Evolutionary conservation across 2,329 filamentous ascomycete genomes (phyloP).

Genomic region (Sphaceloma murrayae): DNA sequence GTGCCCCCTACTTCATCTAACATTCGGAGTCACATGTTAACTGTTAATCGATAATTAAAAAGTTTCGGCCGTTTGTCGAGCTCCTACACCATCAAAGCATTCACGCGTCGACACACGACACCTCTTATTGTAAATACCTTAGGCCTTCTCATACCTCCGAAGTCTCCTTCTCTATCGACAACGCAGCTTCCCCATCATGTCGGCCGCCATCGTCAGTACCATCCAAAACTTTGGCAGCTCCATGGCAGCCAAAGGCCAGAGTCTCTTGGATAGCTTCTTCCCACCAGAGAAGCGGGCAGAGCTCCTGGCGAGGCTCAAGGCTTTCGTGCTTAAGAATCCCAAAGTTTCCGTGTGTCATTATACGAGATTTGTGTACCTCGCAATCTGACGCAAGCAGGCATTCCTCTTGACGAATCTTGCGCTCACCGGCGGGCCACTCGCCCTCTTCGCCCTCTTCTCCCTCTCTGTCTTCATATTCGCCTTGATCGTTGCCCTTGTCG

Average conservation of each 20-base stretch:
- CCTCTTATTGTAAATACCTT: too few species aligned
- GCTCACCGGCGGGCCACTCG: slow-evolving; percentile 56
- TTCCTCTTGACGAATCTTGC: slow-evolving; percentile 57
- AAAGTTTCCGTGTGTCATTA: slow-evolving; percentile 60
- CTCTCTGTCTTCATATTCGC: slow-evolving; percentile 54
- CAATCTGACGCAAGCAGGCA: slow-evolving; percentile 43
- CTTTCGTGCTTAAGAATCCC: slow-evolving; percentile 55
- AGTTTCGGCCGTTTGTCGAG: slow-evolving; percentile 10
- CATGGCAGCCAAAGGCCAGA: slow-evolving; percentile 26
- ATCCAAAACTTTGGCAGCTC: slow-evolving; percentile 25
- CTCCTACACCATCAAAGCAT: slow-evolving; percentile 1
- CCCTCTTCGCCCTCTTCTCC: slow-evolving; percentile 59
- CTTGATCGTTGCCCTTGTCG: slow-evolving; percentile 48
- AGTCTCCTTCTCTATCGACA: too few species aligned
- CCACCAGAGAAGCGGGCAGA: slow-evolving; percentile 52
- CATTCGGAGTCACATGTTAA: slow-evolving; percentile 7
- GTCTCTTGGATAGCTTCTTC: slow-evolving; percentile 44
- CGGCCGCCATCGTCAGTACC: slow-evolving; percentile 22
- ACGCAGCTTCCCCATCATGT: background rate
- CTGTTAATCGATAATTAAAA: slow-evolving; percentile 8
- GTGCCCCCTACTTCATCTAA: background rate
- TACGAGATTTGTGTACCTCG: too few species aligned
- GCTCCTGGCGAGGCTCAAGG: slow-evolving; percentile 43
- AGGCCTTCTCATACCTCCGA: background rate
- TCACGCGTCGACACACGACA: background rate